Evolutionary conservation across 371 early-diverging fungal genomes (phyloP), one percentile per base, ranked within the genome.

Genomic region (Gilbertella persicaria): DNA sequence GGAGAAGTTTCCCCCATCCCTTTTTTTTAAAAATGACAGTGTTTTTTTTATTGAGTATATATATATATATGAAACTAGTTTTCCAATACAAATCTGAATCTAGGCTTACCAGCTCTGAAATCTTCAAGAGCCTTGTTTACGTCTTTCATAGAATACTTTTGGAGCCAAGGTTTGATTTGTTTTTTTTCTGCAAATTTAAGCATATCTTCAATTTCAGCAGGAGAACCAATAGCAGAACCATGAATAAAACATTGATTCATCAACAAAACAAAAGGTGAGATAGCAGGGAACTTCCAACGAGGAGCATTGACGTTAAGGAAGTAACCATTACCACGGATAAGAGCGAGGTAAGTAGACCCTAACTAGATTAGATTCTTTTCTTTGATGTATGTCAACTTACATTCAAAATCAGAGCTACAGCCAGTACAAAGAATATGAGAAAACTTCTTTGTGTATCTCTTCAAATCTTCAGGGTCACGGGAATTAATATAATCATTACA

Each of bases 111-210:
- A 24, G 69, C 67, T 50, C 76, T 69, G 44, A 86, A 71, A 16
- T 60, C 72, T 56, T 72, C 60, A n/a, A 84, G 53, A 13, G 79
- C 88, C 24, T 75, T 72, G 56, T 87, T 86, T 29, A 75, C 73
- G 19, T 86, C 59, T 14, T 48, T 58, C 69, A 89, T 81, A 10
- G 79, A 76, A 61, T 74, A 66, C 44, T 55, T 65, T 55, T 85
- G 73, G 50, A 88, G 80, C 69, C 76, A 76, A 17, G 88, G 86
- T 20, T 66, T 55, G 37, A 89, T 75, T 38, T 73, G 61, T 36
- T 85, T 71, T 63, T 83, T 59, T 55, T 75, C 76, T 3, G 89
- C 86, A 62, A 90, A 84, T n/a, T 79, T 67, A 13, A 92, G 70
- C 74, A 84, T 86, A 45, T 82, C 80, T 42, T 66, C 56, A 29